A percentile compares a stretch with the other conserved stretches of the same genome.
Conservation (phyloP, 2,329 filamentous ascomycete genomes). For the Ustilaginoidea virens region DNA sequence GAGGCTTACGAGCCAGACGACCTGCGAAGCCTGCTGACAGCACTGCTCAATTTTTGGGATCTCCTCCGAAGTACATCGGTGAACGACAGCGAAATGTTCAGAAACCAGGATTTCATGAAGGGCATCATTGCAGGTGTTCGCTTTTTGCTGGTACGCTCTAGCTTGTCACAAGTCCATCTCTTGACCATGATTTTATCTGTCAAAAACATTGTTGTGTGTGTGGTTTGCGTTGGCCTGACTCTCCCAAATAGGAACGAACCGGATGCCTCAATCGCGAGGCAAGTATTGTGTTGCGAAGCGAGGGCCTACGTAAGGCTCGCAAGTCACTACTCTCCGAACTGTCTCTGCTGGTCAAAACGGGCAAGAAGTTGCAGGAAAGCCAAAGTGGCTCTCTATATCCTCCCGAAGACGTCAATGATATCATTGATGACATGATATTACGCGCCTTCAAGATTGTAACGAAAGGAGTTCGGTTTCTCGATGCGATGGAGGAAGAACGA, state of each 20-base stretch:
- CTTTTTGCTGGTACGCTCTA: slow-evolving; percentile 62
- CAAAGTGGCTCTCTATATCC: slow-evolving; percentile 34
- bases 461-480: slow-evolving; percentile 76
- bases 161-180: no score
- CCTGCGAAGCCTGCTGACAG: slow-evolving; percentile 72
- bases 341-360: slow-evolving; percentile 75
- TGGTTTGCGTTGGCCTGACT: slow-evolving; percentile 5
- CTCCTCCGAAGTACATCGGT: slow-evolving; percentile 63
- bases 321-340: slow-evolving; percentile 83
- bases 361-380: slow-evolving; percentile 69
- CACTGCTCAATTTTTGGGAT: slow-evolving; percentile 86
- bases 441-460: slow-evolving; percentile 93
- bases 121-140: slow-evolving; percentile 88
- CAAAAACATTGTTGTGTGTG: neutral
- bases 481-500: slow-evolving; percentile 59
- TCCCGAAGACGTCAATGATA: slow-evolving; percentile 49
- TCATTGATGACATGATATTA: slow-evolving; percentile 83
- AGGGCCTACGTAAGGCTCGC: slow-evolving; percentile 61
- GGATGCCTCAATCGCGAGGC: slow-evolving; percentile 78
- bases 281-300: slow-evolving; percentile 55
- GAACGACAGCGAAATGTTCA: slow-evolving; percentile 64
- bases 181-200: no score
- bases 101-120: slow-evolving; percentile 86
- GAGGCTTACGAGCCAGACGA: slow-evolving; percentile 83
- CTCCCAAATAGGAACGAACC: slow-evolving; percentile 54